Base-by-base conservation (phyloP, 805 yeast species). In the Yueomyces sinensis region DNA sequence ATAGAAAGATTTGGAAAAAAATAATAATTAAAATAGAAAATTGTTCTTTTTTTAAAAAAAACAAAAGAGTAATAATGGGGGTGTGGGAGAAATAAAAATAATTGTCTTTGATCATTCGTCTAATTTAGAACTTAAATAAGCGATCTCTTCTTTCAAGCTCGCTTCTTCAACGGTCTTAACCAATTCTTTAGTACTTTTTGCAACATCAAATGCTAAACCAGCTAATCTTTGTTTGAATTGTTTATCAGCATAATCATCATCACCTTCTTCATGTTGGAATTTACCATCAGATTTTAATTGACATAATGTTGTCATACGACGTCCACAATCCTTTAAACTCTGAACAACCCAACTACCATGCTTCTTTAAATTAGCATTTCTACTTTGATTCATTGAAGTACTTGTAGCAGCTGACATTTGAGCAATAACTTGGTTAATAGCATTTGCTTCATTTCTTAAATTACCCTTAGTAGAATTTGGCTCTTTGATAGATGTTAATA, bases 111-210 rank as follows among this genome's bases (percentile, higher is more conserved):
- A n/a, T n/a, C 41, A 9, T 37, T 37, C 16, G 41, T 43, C 15
- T 32, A 27, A 13, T 22, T 13, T 17, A 14, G 30, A 28, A 13
- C 18, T 30, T 16, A 30, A 30, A 19, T 30, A 17, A 13, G 15
- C 32, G n/a, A 35, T 35, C 13, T 35, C 34, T 44, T 80, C 87
- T 49, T 79, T 79, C 47, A 87, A 63, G 50, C 87, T 80, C 17
- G 94, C 94, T 53, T 87, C 96, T 54, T 89, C 96, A 4, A 89
- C 95, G 1, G 94, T 82, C 61, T 87, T 87, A 16, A 89, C 97
- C 51, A 89, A 68, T 57, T 89, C 97, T 56, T 87, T 89, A 4
- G 96, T 89, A 56, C 94, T 81, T 58, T 89, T 86, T 17, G 96
- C 96, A 60, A 89, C 82, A 55, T 89, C 97, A 61, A 86, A 89